Conservation (phyloP, 257 asterid genomes). For the Parsonsia alboflavescens region DNA sequence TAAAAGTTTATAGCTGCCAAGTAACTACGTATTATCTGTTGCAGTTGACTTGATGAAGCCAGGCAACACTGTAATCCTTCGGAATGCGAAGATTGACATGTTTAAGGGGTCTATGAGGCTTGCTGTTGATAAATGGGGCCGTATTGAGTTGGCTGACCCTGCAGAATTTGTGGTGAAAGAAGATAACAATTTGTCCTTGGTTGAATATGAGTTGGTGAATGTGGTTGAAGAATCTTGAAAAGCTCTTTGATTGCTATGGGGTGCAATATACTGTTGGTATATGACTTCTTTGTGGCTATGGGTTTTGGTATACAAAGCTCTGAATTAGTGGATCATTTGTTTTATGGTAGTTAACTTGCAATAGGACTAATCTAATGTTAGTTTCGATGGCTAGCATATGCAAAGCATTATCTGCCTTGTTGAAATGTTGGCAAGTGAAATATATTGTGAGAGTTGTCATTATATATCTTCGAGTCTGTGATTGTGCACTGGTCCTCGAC, state of each 20-base stretch:
- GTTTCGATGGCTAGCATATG: conserved; percentile 35
- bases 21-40: conserved; percentile 9
- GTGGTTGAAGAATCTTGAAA: conserved; percentile 53
- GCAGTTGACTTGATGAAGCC: conserved; percentile 71
- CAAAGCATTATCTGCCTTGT: conserved; percentile 26
- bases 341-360: conserved; percentile 31
- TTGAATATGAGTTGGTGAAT: conserved; percentile 77
- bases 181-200: conserved; percentile 69
- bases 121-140: conserved; percentile 84
- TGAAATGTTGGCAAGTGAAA: conserved; percentile 21
- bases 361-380: conserved; percentile 47
- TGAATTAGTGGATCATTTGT: conserved; percentile 26
- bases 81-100: conserved; percentile 77
- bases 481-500: neutral
- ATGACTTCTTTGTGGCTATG: conserved; percentile 25
- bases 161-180: conserved; percentile 61
- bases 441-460: conserved; percentile 8
- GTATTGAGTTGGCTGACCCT: conserved; percentile 61
- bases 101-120: conserved; percentile 81
- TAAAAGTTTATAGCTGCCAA: conserved; percentile 13
- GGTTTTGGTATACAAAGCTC: conserved; percentile 48
- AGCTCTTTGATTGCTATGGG: conserved; percentile 5
- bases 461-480: conserved; percentile 2
- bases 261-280: conserved; percentile 17
- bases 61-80: conserved; percentile 50